Percentiles rank a stretch among this genome's conserved stretches.
phyloP scores from a whole-genome alignment of 169 alveolate species.

The Babesia bigemina region DNA sequence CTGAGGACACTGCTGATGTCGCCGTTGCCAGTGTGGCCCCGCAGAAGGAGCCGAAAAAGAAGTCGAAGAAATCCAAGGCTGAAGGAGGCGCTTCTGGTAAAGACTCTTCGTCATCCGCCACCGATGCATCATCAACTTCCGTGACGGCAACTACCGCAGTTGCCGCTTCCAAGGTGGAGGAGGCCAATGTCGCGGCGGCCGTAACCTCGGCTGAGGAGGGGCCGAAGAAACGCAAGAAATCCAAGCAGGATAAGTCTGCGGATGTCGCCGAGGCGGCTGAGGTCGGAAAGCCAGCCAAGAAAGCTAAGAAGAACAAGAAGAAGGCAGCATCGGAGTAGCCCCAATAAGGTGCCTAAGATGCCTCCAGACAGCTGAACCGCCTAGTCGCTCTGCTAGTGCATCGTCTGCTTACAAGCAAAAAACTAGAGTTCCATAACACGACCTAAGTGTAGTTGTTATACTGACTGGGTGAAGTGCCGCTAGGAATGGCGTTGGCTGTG shows the following conservation, averaged over 20 bases:
- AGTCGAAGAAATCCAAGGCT: conserved; percentile 1
- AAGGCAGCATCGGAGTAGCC: background rate
- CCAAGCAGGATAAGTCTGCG: background rate
- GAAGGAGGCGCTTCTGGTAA: background rate
- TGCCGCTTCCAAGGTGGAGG: conserved; percentile 53
- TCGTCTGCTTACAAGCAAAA: background rate
- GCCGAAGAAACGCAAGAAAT: conserved; percentile 34
- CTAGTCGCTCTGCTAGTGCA: background rate
- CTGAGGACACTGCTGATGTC: background rate
- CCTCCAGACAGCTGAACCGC: no score
- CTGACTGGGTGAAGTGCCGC: background rate
- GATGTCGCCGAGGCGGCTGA: background rate
- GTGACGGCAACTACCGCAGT: background rate
- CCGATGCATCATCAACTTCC: background rate
- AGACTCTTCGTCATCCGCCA: background rate
- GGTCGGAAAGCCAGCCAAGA: background rate
- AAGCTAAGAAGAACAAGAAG: conserved; percentile 8
- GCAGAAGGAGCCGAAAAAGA: background rate
- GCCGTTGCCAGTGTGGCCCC: background rate
- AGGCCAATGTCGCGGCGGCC: conserved; percentile 59
- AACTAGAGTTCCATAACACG: background rate
- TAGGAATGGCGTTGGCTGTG: no score
- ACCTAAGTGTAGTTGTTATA: conserved; percentile 32
- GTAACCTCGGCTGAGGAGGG: conserved; percentile 51
- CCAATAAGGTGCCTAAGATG: no score